phyloP scores from a whole-genome alignment of 192 early-diverging fungal species.

The Chytriomyces sp. region DNA sequence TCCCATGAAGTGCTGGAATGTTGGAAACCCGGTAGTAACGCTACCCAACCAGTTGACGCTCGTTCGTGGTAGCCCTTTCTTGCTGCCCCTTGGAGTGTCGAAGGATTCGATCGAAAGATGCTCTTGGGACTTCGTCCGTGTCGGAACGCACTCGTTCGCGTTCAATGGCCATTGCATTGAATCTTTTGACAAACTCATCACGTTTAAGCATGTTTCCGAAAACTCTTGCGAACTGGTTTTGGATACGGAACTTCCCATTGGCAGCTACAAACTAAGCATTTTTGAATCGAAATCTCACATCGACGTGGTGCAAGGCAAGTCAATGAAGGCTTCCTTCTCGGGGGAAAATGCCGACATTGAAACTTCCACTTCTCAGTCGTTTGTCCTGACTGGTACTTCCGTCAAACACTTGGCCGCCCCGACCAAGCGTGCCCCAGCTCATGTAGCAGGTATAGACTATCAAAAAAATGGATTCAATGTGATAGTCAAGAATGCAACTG shows the following conservation, averaged over 20 bases:
- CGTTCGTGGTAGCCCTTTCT: not conserved
- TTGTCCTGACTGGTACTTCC: not conserved
- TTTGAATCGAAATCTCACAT: not conserved
- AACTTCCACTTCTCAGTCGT: not conserved
- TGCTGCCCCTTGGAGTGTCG: conserved; percentile 3
- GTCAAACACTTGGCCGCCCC: not conserved
- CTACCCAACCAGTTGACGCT: not conserved
- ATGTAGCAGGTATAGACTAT: not conserved
- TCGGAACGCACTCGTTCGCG: not conserved
- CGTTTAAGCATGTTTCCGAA: not conserved
- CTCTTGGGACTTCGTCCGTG: conserved; percentile 9
- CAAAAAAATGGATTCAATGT: not conserved
- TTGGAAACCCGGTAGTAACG: not conserved
- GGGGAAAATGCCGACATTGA: not conserved
- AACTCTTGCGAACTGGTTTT: conserved; percentile 7
- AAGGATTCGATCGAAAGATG: not conserved
- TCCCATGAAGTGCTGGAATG: conserved; percentile 13
- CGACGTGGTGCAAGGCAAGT: not conserved
- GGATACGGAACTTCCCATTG: not conserved
- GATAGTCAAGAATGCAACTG: not conserved
- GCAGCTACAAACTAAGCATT: not conserved
- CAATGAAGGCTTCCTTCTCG: not conserved
- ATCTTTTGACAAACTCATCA: not conserved
- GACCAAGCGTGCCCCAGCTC: not conserved
- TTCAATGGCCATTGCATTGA: not conserved